phyloP scores from a whole-genome alignment of 2,329 filamentous ascomycete species.

The Colletotrichum lini region DNA sequence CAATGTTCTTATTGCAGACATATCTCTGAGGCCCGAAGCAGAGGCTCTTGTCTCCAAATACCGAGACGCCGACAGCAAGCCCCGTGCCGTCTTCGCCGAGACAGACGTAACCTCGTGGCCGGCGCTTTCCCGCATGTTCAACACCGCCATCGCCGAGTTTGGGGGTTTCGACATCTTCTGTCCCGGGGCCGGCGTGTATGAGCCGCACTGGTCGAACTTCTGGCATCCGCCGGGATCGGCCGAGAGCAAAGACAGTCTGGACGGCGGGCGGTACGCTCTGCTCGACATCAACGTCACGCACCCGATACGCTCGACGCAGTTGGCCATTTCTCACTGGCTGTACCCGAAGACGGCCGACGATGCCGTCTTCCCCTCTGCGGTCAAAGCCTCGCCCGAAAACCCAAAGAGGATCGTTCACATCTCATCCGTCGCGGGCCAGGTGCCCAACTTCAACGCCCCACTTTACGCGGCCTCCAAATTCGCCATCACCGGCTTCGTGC shows the following conservation, averaged over 20 bases:
- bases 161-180: constrained; percentile 59
- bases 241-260: constrained; percentile 50
- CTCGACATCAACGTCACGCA: constrained; percentile 60
- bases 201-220: constrained; percentile 60
- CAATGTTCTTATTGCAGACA: constrained; percentile 62
- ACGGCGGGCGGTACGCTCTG: constrained; percentile 51
- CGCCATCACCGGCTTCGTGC: constrained; percentile 57
- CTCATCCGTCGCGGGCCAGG: constrained; percentile 54
- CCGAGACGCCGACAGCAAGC: constrained; percentile 36
- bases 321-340: constrained; percentile 57
- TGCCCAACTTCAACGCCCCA: constrained; percentile 52
- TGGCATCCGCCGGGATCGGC: constrained; percentile 58
- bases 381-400: constrained; percentile 45
- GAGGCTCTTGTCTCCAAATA: constrained; percentile 50
- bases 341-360: constrained; percentile 43
- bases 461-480: constrained; percentile 58
- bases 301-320: constrained; percentile 57
- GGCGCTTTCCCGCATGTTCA: constrained; percentile 54
- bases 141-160: constrained; percentile 52
- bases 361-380: constrained; percentile 13
- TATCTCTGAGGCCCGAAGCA: constrained; percentile 59
- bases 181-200: constrained; percentile 63
- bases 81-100: constrained; percentile 57
- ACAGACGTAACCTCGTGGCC: constrained; percentile 62
- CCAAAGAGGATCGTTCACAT: constrained; percentile 57